phyloP scores from a whole-genome alignment of 2,329 filamentous ascomycete species.

The Penicillium sp. region DNA sequence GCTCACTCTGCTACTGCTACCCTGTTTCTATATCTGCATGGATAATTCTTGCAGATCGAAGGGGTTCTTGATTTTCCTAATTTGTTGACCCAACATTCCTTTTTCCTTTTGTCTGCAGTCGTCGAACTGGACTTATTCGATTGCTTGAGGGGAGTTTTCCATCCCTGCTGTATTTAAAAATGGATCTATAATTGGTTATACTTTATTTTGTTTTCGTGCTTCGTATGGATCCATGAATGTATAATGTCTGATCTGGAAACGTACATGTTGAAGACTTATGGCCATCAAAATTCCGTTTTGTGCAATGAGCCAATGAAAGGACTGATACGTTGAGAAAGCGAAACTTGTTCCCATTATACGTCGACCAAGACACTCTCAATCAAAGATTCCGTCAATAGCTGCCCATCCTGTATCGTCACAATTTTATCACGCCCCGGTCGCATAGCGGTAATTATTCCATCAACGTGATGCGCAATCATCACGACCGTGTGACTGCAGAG shows the following conservation, averaged over 20 bases:
- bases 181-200: constrained; percentile 8
- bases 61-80: constrained; percentile 15
- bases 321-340: too few relatives aligned
- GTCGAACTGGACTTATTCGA: constrained; percentile 21
- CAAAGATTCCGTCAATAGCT: background rate
- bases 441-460: background rate
- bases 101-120: constrained; percentile 31
- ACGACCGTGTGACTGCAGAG: background rate
- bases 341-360: too few relatives aligned
- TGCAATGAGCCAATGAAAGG: too few relatives aligned
- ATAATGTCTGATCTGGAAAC: too few relatives aligned
- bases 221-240: too few relatives aligned
- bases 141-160: constrained; percentile 11
- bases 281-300: too few relatives aligned
- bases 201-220: too few relatives aligned
- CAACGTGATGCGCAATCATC: background rate
- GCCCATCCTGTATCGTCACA: background rate
- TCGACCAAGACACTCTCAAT: background rate
- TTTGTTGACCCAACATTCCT: constrained; percentile 12
- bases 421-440: background rate
- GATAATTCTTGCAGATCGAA: constrained; percentile 6
- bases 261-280: too few relatives aligned
- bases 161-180: constrained; percentile 20
- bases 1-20: constrained; percentile 18
- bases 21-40: constrained; percentile 4